A percentile compares a stretch with the other conserved stretches of the same genome.
These are phyloP conservation scores for Trametes elegans DNA, from an alignment of 768 basidiomycete genomes.

Conservation along the genomic window DNA sequence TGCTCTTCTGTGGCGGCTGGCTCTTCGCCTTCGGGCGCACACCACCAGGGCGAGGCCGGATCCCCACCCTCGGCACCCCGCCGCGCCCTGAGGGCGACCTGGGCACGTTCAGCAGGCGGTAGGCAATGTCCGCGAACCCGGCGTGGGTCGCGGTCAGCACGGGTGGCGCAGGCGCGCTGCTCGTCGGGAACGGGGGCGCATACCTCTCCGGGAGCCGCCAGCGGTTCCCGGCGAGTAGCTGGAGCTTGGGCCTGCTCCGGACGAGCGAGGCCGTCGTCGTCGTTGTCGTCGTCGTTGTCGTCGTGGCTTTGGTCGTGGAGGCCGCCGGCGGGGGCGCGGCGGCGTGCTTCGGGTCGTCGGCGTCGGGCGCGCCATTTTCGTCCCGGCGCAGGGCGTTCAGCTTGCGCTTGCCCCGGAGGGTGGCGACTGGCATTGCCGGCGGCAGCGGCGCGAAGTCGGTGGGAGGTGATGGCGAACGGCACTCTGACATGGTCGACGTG, in stretches of 20 bases:
- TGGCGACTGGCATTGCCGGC: slow-evolving; percentile 10
- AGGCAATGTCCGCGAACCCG: slow-evolving; percentile 2
- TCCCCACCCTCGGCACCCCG: neutral
- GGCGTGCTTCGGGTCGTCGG: slow-evolving; percentile 1
- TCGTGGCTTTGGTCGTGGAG: neutral
- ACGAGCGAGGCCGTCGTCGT: neutral
- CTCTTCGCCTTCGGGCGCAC: neutral
- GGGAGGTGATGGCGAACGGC: neutral
- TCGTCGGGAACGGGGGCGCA: slow-evolving; percentile 12
- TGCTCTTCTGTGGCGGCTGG: neutral
- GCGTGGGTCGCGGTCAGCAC: slow-evolving; percentile 10
- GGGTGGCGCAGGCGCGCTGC: slow-evolving; percentile 5
- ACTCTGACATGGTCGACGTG: slow-evolving; percentile 8
- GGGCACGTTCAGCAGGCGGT: neutral
- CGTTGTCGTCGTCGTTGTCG: neutral
- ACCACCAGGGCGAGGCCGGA: slow-evolving; percentile 1
- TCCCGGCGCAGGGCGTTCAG: slow-evolving; percentile 7
- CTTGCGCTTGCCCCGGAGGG: slow-evolving; percentile 10
- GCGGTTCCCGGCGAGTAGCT: no score
- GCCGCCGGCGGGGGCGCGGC: no score
- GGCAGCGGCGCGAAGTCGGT: slow-evolving; percentile 1
- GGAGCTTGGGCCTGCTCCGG: no score
- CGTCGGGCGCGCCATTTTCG: slow-evolving; percentile 11
- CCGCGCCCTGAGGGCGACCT: neutral
- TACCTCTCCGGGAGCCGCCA: neutral